Percentiles rank a stretch among this genome's conserved stretches.
Conservation (phyloP, 768 basidiomycete genomes). For the Gautieria morchelliformis region DNA sequence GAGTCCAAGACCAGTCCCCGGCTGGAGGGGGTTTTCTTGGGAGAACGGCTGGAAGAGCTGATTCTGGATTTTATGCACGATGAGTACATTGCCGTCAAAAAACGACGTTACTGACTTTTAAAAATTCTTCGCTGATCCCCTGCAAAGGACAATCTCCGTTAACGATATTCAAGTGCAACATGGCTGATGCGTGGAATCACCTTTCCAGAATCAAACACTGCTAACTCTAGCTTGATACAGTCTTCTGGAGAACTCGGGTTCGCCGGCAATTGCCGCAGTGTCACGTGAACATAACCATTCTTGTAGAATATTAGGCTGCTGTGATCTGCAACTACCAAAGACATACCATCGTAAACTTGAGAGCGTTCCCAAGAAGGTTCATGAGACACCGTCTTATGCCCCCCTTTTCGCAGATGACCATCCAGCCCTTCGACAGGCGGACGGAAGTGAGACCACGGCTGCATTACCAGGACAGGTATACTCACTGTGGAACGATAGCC, state of each 20-base stretch:
- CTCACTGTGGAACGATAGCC: conserved; percentile 59
- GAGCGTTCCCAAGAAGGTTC: conserved; percentile 90
- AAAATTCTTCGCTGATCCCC: conserved; percentile 89
- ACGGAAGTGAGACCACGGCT: neutral
- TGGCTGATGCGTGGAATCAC: conserved; percentile 23
- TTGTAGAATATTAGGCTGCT: conserved; percentile 20
- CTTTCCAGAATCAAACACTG: conserved; percentile 87
- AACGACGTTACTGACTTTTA: conserved; percentile 49
- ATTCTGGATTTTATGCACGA: conserved; percentile 39
- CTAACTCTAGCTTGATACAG: conserved; percentile 69
- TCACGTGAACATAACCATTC: conserved; percentile 83
- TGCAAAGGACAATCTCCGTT: conserved; percentile 14
- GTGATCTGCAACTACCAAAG: neutral
- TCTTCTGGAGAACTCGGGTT: conserved; percentile 41
- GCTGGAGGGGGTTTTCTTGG: conserved; percentile 89
- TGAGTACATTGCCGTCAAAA: neutral
- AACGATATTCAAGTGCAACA: neutral
- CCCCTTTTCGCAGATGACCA: conserved; percentile 80
- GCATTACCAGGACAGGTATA: conserved; percentile 4
- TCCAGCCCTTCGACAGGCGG: conserved; percentile 59
- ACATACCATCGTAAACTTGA: conserved; percentile 81
- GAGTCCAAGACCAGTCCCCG: conserved; percentile 87
- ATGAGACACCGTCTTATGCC: conserved; percentile 87
- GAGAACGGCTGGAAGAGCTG: conserved; percentile 96
- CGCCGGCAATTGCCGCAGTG: conserved; percentile 63